phyloP scores from a whole-genome alignment of 2,329 filamentous ascomycete genomes.

The Xylaria hypoxylon region DNA sequence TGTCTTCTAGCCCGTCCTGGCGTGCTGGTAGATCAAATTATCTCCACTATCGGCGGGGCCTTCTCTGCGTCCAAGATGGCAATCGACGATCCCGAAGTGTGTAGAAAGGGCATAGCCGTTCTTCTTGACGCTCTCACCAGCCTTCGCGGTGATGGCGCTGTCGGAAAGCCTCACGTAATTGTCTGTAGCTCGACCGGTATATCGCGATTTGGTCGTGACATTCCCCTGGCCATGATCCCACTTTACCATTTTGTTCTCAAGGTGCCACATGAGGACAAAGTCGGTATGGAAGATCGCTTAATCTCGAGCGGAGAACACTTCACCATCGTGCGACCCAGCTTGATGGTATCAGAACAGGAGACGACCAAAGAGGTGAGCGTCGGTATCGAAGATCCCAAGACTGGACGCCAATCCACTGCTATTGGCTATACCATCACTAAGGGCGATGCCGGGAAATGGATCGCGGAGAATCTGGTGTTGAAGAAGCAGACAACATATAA shows the following conservation, averaged over 20 bases:
- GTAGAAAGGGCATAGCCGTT: conserved; percentile 56
- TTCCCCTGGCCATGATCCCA: conserved; percentile 58
- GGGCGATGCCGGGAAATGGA: conserved; percentile 62
- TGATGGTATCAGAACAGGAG: conserved; percentile 50
- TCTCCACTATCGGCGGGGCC: conserved; percentile 61
- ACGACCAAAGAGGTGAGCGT: conserved; percentile 51
- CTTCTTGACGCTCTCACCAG: conserved; percentile 56
- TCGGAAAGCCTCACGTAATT: conserved; percentile 53
- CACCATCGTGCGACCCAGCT: conserved; percentile 54
- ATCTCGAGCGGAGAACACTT: conserved; percentile 51
- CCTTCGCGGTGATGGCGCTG: conserved; percentile 46
- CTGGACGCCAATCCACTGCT: conserved; percentile 50
- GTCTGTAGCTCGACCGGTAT: conserved; percentile 60
- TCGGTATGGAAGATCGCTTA: conserved; percentile 57
- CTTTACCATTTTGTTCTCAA: conserved; percentile 58
- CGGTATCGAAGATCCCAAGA: conserved; percentile 55
- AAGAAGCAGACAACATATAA: conserved; percentile 45
- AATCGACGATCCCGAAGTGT: conserved; percentile 61
- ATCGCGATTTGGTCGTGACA: conserved; percentile 54
- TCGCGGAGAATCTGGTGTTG: conserved; percentile 56
- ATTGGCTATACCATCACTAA: conserved; percentile 62
- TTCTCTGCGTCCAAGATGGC: conserved; percentile 47
- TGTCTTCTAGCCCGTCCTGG: conserved; percentile 51
- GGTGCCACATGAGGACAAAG: conserved; percentile 62
- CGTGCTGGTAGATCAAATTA: conserved; percentile 59